These are phyloP conservation scores for Mantamonas sphyraenae DNA, from an alignment of 78 protist species.

Conservation along the genomic window DNA sequence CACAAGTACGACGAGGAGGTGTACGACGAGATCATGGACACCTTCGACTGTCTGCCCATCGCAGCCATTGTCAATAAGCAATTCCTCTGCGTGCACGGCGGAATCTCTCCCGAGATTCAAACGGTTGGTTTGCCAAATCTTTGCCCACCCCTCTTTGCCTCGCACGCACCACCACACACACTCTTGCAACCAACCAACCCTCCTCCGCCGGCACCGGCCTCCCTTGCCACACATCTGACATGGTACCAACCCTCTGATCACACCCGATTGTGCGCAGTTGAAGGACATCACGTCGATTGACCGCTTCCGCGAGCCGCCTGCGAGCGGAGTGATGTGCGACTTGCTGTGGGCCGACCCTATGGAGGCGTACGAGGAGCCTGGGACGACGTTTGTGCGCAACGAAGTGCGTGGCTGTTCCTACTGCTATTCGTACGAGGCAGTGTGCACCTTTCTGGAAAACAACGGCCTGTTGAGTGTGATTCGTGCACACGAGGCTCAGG, in stretches of 20 bases:
- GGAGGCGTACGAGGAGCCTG: constrained; percentile 61
- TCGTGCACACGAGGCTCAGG: constrained; percentile 98
- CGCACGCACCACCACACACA: too few species aligned
- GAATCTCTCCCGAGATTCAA: constrained; percentile 88
- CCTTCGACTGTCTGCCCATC: constrained; percentile 88
- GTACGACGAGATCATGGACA: constrained; percentile 74
- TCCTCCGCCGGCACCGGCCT: background rate
- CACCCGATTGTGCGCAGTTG: background rate
- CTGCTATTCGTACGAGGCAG: constrained; percentile 69
- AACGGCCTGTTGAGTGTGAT: constrained; percentile 86
- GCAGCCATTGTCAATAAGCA: constrained; percentile 83
- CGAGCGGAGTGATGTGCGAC: constrained; percentile 90
- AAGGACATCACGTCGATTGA: constrained; percentile 75
- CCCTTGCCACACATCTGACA: background rate
- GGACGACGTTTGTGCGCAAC: constrained; percentile 60
- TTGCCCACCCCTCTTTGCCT: too few species aligned
- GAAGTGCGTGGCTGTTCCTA: constrained; percentile 88
- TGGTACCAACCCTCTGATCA: background rate
- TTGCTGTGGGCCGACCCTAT: constrained; percentile 96
- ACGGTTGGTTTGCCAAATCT: constrained; percentile 26
- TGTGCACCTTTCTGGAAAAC: constrained; percentile 69
- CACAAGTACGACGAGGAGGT: constrained; percentile 75
- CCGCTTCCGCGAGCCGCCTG: constrained; percentile 93
- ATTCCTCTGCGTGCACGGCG: constrained; percentile 95
- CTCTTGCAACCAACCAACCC: background rate